Base-by-base conservation (phyloP, 805 yeast genomes). In the Yamadazyma laniorum region DNA sequence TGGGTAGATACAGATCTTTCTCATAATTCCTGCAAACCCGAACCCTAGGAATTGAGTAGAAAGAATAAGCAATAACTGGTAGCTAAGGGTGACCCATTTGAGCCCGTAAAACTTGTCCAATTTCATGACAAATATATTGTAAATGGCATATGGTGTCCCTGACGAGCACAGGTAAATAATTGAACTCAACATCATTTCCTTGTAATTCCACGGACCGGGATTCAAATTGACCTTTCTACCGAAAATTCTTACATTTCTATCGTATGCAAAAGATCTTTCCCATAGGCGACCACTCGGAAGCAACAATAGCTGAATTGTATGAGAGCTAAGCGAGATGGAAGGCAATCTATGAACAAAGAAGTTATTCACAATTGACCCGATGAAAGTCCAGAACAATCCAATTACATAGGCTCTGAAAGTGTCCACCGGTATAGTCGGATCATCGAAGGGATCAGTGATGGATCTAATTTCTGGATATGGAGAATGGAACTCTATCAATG, bases 21-120 rank as follows among this genome's bases (percentile, higher is more conserved):
- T 70, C 69, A 80, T 69, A 15, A 81, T 51, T 34, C 84, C 82
- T 5, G 87, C 85, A 53, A 82, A 72, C 1, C 85, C 81, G 50
- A 79, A 75, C 17, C 88, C 89, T 47, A 82, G 59, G 44, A 75
- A 77, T 52, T 80, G 82, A 2, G 85, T 69, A 2, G 82, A 69
- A 3, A 79, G 45, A 1, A 75, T 59, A 23, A 81, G 62, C 25
- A 78, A 47, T 11, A 79, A 47, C 56, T 78, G 81, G 55, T 71
- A 82, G 1, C 79, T 74, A 55, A 74, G 69, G 12, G 60, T 45
- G 23, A 65, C 71, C 74, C 74, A 68, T 31, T 63, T 58, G 29
- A 67, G 52, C 3, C 69, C 70, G 45, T 68, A 68, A 42, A 68
- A 68, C 29, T 55, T 52, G 29, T 66, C 72, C 19, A 67, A 45